Evolutionary conservation across 495 filamentous ascomycete species (phyloP).

Genomic region (Friedmanniomyces endolithicus): DNA sequence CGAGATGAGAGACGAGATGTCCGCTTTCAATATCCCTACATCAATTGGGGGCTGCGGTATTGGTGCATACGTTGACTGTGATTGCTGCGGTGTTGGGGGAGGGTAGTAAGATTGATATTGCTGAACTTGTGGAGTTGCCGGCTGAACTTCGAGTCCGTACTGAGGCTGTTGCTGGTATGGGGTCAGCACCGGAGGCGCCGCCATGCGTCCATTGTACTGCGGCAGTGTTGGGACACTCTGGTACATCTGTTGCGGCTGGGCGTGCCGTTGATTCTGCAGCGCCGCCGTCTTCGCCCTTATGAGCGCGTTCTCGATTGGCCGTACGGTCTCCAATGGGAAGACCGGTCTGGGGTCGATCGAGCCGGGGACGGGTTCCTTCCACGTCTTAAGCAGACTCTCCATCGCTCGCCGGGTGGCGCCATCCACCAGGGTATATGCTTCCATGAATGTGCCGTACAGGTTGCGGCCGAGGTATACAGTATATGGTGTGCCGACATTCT

Average conservation of each 20-base stretch:
- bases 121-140: conserved; percentile 13
- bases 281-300: conserved; percentile 74
- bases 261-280: conserved; percentile 56
- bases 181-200: conserved; percentile 26
- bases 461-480: conserved; percentile 85
- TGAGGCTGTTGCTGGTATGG: conserved; percentile 7
- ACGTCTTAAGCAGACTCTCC: conserved; percentile 95
- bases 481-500: conserved; percentile 97
- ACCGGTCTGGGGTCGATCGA: conserved; percentile 80
- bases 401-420: conserved; percentile 67
- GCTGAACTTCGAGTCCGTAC: conserved; percentile 5
- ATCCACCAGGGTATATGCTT: conserved; percentile 82
- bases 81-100: conserved; percentile 21
- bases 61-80: conserved; percentile 10
- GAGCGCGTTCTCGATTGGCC: conserved; percentile 84
- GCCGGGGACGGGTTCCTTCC: conserved; percentile 91
- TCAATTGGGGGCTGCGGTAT: conserved; percentile 27
- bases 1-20: conserved; percentile 64
- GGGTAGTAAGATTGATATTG: background rate
- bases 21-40: conserved; percentile 64
- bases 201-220: conserved; percentile 34
- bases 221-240: conserved; percentile 62
- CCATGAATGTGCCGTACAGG: conserved; percentile 90
- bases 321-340: conserved; percentile 70
- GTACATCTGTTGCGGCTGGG: conserved; percentile 37